A percentile compares a stretch with the other conserved stretches of the same genome.
These are phyloP conservation scores for Nepenthes mirabilis DNA, from an alignment of 148 eudicot species.

Conservation along the genomic window DNA sequence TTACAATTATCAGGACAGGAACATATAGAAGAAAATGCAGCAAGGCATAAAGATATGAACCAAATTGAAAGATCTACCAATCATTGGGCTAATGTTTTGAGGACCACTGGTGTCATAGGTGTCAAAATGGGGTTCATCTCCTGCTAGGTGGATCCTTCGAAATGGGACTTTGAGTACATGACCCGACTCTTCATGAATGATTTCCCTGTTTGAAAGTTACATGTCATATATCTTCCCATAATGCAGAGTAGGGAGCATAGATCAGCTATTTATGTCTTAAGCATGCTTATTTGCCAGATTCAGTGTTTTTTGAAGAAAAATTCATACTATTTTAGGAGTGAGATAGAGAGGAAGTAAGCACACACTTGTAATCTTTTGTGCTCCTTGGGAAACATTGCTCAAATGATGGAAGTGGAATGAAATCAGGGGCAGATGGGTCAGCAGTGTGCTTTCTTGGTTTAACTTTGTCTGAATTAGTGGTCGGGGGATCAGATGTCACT, in stretches of 20 bases:
- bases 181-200: constrained; percentile 65
- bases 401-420: constrained; percentile 89
- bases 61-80: constrained; percentile 29
- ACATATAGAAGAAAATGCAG: background rate
- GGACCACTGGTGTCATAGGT: constrained; percentile 97
- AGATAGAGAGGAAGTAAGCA: background rate
- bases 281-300: no score
- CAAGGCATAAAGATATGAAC: background rate
- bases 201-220: constrained; percentile 40
- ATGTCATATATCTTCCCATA: background rate
- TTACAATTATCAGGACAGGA: background rate
- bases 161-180: constrained; percentile 85
- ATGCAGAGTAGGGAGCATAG: background rate
- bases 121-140: constrained; percentile 90
- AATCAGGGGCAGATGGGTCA: constrained; percentile 86
- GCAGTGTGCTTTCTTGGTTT: constrained; percentile 67
- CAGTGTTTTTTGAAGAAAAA: background rate
- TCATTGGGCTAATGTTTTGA: constrained; percentile 63
- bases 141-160: constrained; percentile 78
- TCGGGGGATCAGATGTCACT: constrained; percentile 71
- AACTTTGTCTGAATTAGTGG: constrained; percentile 33
- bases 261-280: background rate
- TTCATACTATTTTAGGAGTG: background rate
- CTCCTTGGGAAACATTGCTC: constrained; percentile 91
- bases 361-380: constrained; percentile 76